phyloP scores from a whole-genome alignment of 2,329 filamentous ascomycete species.

The Aspergillus unguis region DNA sequence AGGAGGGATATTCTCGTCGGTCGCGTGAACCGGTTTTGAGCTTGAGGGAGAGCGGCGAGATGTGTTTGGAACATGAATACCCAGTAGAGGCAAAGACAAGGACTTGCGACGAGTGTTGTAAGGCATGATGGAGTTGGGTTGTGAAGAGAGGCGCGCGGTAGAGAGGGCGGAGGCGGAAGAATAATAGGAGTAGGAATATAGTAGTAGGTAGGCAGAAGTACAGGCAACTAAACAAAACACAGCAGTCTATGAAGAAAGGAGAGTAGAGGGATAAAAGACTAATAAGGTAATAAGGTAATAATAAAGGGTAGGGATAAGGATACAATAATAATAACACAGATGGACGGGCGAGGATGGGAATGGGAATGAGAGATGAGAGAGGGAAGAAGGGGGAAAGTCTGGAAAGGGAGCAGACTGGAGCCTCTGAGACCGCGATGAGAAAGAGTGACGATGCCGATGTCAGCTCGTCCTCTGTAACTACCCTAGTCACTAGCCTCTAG shows the following conservation, averaged over 20 bases:
- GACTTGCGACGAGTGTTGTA: conserved; percentile 98
- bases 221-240: conserved; percentile 12
- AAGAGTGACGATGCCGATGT: conserved; percentile 9
- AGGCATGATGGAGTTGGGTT: conserved; percentile 58
- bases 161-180: conserved; percentile 1
- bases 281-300: conserved; percentile 7
- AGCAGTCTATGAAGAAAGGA: conserved; percentile 6
- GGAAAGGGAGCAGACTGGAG: conserved; percentile 5
- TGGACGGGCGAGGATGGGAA: conserved; percentile 11
- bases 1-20: conserved; percentile 51
- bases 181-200: conserved; percentile 12
- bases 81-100: conserved; percentile 84
- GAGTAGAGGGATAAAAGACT: conserved; percentile 8
- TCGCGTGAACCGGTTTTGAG: conserved; percentile 61
- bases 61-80: conserved; percentile 73
- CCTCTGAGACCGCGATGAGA: neutral
- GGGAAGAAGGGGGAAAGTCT: conserved; percentile 5
- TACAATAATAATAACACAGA: conserved; percentile 19
- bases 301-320: conserved; percentile 8
- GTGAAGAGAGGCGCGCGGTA: conserved; percentile 2
- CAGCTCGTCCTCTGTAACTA: neutral
- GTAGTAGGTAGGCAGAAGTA: conserved; percentile 14
- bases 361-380: conserved; percentile 12
- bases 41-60: conserved; percentile 58
- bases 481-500: no score